phyloP scores from a whole-genome alignment of 371 early-diverging fungal species.

The Mortierella sp. region DNA sequence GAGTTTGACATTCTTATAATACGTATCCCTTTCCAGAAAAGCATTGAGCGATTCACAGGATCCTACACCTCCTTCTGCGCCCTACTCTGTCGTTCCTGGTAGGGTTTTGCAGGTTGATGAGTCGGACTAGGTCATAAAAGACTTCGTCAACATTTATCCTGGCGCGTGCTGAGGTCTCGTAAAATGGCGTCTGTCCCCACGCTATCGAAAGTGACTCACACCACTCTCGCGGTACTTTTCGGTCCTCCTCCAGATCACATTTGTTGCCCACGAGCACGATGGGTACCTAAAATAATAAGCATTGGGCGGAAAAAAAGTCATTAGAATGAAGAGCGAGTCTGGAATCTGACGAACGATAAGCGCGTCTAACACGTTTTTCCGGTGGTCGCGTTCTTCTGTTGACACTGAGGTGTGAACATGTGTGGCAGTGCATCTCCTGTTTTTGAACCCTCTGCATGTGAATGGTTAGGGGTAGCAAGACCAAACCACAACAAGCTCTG shows the following conservation, averaged over 20 bases:
- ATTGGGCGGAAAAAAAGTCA: constrained; percentile 79
- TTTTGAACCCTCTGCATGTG: too few relatives aligned
- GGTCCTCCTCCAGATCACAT: constrained; percentile 85
- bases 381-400: too few relatives aligned
- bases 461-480: too few relatives aligned
- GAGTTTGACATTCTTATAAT: too few relatives aligned
- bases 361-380: too few relatives aligned
- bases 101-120: constrained; percentile 63
- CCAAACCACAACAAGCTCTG: too few relatives aligned
- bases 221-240: constrained; percentile 83
- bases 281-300: constrained; percentile 69
- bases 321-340: too few relatives aligned
- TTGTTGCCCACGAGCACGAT: constrained; percentile 92
- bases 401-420: too few relatives aligned
- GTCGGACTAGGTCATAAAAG: constrained; percentile 70
- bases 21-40: too few relatives aligned
- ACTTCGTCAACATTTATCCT: constrained; percentile 87
- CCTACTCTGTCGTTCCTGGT: constrained; percentile 2
- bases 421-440: too few relatives aligned
- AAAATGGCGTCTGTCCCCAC: constrained; percentile 82
- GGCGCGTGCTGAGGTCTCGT: constrained; percentile 88
- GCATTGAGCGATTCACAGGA: constrained; percentile 1
- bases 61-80: constrained; percentile 19
- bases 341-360: too few relatives aligned
- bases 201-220: constrained; percentile 71